phyloP scores from a whole-genome alignment of 257 asterid genomes.

The Solanum pinnatisectum region DNA sequence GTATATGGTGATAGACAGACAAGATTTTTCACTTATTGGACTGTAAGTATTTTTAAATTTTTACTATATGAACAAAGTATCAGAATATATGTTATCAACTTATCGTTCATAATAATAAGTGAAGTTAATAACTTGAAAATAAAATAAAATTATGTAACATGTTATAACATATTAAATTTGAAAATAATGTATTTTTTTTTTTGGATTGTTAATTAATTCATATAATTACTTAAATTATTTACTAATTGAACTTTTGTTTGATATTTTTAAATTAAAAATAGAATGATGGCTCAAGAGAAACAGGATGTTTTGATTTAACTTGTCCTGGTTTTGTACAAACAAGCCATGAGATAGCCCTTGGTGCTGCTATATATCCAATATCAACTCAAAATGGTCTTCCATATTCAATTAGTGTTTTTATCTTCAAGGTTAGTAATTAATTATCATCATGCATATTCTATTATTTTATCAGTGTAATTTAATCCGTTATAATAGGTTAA shows the following conservation, averaged over 20 bases:
- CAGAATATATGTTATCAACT: not conserved
- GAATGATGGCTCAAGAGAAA: slow-evolving; percentile 38
- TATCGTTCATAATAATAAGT: too few relatives aligned
- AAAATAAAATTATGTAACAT: not conserved
- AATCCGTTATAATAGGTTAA: not conserved
- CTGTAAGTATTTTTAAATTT: slow-evolving; percentile 29
- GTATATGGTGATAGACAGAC: slow-evolving; percentile 65
- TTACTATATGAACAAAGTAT: not conserved
- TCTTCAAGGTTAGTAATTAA: slow-evolving; percentile 28
- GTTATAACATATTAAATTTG: not conserved
- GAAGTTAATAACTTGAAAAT: too few relatives aligned
- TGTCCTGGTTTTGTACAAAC: slow-evolving; percentile 77
- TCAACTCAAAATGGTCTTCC: slow-evolving; percentile 42
- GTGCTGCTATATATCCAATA: slow-evolving; percentile 57
- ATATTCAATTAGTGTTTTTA: slow-evolving; percentile 33
- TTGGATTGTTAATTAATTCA: not conserved
- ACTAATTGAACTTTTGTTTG: not conserved
- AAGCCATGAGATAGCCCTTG: slow-evolving; percentile 50
- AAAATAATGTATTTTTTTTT: not conserved
- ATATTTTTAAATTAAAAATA: not conserved
- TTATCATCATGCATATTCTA: not conserved
- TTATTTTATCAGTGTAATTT: not conserved
- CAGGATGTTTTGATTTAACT: slow-evolving; percentile 61
- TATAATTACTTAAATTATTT: not conserved
- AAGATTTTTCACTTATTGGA: slow-evolving; percentile 59